These are phyloP conservation scores for Camelina hispida DNA, from an alignment of 345 rosid genomes.

Conservation along the genomic window DNA sequence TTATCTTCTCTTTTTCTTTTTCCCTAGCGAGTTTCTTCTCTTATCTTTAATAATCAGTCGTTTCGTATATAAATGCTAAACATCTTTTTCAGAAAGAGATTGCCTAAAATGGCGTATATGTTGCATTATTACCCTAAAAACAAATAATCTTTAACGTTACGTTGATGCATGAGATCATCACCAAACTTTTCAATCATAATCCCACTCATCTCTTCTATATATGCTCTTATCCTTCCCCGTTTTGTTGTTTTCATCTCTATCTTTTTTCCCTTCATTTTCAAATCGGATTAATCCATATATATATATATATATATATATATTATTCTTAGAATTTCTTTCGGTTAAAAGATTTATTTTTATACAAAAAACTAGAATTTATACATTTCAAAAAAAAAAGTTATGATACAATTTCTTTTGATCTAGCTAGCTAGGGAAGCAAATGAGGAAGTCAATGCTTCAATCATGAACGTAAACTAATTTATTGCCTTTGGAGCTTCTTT, in stretches of 20 bases:
- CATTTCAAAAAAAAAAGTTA: background rate
- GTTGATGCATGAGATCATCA: slow-evolving; percentile 31
- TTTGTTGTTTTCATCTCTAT: background rate
- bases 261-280: background rate
- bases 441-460: slow-evolving; percentile 15
- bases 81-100: slow-evolving; percentile 38
- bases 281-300: background rate
- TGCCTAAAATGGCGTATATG: slow-evolving; percentile 29
- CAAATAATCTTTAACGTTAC: slow-evolving; percentile 21
- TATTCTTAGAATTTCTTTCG: background rate
- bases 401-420: background rate
- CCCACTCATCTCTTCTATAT: slow-evolving; percentile 27
- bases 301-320: background rate
- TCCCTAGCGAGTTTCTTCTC: slow-evolving; percentile 7
- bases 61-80: slow-evolving; percentile 38
- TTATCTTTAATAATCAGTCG: slow-evolving; percentile 30
- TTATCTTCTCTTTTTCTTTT: slow-evolving; percentile 20
- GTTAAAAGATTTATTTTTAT: background rate
- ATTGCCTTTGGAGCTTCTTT: slow-evolving; percentile 20
- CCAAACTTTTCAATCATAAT: slow-evolving; percentile 4
- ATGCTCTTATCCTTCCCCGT: slow-evolving; percentile 18
- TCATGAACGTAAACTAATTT: slow-evolving; percentile 26
- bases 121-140: slow-evolving; percentile 25
- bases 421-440: background rate
- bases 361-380: background rate